Evolutionary conservation across 371 early-diverging fungal genomes (phyloP), one percentile per base, ranked within the genome.

Genomic region (Rhizopus delemar): DNA sequence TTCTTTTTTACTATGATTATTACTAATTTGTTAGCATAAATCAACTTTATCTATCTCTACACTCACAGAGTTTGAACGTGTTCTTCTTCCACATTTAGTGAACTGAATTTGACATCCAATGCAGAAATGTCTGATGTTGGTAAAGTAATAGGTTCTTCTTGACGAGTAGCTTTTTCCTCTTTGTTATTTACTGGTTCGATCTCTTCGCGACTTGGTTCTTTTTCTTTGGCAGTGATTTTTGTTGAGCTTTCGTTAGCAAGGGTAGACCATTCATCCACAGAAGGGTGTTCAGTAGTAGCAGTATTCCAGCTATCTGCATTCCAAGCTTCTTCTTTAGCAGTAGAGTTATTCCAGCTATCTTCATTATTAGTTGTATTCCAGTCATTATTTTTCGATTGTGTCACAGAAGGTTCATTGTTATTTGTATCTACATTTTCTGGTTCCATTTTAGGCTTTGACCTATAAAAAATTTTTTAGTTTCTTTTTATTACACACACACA

Each of bases 121-220:
- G 86, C 73, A 50, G 86, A 82, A 8, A 90, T 65, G 11, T 86
- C 68, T 29, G 79, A 76, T 36, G 82, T 77, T 4, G 94, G 93
- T 87, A 93, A 90, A 12, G 93, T 92, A 28, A 95, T 93, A 35
- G 93, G 84, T 7, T 87, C 89, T 63, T 93, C 93, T 72, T 93
- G 93, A 63, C 90, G 58, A 8, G 78, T 57, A 16, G 65, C 55
- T 46, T 53, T 54, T 41, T 48, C 53, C 22, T 60, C 53, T 43
- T 43, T 43, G 15, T 5, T 43, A 22, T 22, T 22, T 22, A 22
- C 22, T 13, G 13, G 5, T 32, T 35, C 35, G 31, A 51, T 51
- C 34, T 60, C 46, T 53, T 56, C 54, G 16, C 35, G 53, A 31
- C 15, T 41, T 43, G 16, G 5, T 36, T 35, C 51, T 51, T 34